Conservation (phyloP, 2,329 filamentous ascomycete genomes). For the Bipolaris oryzae region DNA sequence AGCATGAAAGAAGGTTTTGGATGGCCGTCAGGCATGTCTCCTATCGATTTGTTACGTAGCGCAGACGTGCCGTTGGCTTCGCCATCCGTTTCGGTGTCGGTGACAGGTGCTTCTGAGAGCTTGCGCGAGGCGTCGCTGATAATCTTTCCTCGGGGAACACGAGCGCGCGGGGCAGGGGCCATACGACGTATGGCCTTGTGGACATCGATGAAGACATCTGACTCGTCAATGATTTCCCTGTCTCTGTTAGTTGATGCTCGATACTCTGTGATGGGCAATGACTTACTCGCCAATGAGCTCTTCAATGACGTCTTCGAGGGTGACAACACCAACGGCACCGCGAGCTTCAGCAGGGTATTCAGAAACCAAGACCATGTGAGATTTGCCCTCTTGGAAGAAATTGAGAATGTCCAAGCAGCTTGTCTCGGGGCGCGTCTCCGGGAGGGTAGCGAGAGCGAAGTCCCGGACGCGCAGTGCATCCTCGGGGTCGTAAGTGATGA, state of each 20-base stretch:
- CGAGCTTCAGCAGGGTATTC: conserved; percentile 88
- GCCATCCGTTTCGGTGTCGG: conserved; percentile 25
- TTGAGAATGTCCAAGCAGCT: conserved; percentile 99
- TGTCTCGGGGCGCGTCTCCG: conserved; percentile 92
- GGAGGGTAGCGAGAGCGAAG: conserved; percentile 89
- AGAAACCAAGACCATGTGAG: conserved; percentile 96
- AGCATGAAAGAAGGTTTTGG: conserved; percentile 51
- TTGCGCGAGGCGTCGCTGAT: conserved; percentile 51
- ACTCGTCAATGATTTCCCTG: conserved; percentile 98
- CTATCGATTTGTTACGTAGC: conserved; percentile 39
- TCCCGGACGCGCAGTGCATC: conserved; percentile 85
- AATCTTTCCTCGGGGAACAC: conserved; percentile 64
- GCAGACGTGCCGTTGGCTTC: conserved; percentile 23
- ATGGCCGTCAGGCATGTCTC: conserved; percentile 33
- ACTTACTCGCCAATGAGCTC: conserved; percentile 96
- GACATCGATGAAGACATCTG: conserved; percentile 96
- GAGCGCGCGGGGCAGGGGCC: conserved; percentile 79
- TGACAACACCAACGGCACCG: conserved; percentile 91
- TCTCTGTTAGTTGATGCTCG: conserved; percentile 13
- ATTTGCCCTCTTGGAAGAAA: conserved; percentile 99
- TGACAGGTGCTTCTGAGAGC: conserved; percentile 31
- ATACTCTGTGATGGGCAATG: not conserved
- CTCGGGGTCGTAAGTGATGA: conserved; percentile 98
- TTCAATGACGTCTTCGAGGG: conserved; percentile 96
- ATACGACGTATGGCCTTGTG: conserved; percentile 96